These are phyloP conservation scores for Diphasiastrum complanatum DNA, from an alignment of 83 land plant species.

Conservation along the genomic window DNA sequence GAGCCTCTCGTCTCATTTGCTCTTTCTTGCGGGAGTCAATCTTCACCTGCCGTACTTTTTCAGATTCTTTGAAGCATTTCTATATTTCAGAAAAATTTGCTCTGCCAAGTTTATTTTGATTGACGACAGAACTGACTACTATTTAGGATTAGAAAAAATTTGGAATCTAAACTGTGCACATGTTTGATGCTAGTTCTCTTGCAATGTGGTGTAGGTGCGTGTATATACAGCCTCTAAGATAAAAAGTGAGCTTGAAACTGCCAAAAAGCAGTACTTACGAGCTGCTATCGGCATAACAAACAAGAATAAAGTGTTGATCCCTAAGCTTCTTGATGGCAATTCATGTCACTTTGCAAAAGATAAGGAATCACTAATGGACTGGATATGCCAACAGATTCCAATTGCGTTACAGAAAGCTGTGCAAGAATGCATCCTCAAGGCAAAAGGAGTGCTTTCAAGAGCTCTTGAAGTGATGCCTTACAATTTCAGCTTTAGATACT, in stretches of 20 bases:
- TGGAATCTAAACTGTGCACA: too few relatives aligned
- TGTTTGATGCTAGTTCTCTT: too few relatives aligned
- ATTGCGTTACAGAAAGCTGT: slow-evolving; percentile 38
- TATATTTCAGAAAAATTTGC: too few relatives aligned
- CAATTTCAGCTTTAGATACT: slow-evolving; percentile 64
- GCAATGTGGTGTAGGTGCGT: too few relatives aligned
- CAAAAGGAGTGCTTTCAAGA: slow-evolving; percentile 27
- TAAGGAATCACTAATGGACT: slow-evolving; percentile 58
- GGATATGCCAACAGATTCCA: slow-evolving; percentile 74
- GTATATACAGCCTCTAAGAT: too few relatives aligned
- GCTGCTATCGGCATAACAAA: too few relatives aligned
- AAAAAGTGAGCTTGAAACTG: too few relatives aligned
- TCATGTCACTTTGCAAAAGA: slow-evolving; percentile 74
- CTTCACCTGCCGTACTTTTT: slow-evolving; percentile 96
- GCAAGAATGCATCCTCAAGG: slow-evolving; percentile 42
- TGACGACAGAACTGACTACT: too few relatives aligned
- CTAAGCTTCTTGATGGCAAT: slow-evolving; percentile 71
- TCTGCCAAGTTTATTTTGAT: too few relatives aligned
- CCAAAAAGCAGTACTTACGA: too few relatives aligned
- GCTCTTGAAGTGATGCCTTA: slow-evolving; percentile 55
- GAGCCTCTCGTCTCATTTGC: slow-evolving; percentile 91
- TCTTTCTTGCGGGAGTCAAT: slow-evolving; percentile 84
- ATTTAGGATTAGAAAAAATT: too few relatives aligned
- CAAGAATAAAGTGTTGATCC: slow-evolving; percentile 49
- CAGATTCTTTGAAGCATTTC: too few relatives aligned